These are phyloP conservation scores for Hibiscus trionum DNA, from an alignment of 345 rosid species.

Conservation along the genomic window DNA sequence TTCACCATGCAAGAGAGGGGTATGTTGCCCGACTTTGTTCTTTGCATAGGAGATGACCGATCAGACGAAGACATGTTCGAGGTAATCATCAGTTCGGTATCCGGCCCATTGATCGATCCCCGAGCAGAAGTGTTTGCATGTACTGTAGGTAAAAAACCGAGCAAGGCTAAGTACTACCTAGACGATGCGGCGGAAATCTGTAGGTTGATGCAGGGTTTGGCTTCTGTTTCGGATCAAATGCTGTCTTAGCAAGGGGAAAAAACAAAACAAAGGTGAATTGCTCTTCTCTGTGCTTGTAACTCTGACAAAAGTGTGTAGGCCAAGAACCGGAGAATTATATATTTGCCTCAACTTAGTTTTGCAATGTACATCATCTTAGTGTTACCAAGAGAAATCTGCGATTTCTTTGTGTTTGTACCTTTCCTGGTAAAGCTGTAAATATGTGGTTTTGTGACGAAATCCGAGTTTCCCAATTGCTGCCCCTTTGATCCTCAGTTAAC, in stretches of 20 bases:
- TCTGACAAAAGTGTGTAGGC: background rate
- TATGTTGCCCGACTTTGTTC: constrained; percentile 56
- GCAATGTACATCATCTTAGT: constrained; percentile 15
- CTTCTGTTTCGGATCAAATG: constrained; percentile 51
- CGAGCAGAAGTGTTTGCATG: constrained; percentile 81
- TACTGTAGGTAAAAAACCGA: constrained; percentile 71
- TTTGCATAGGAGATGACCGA: constrained; percentile 83
- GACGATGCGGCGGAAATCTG: constrained; percentile 74
- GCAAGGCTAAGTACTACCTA: constrained; percentile 82
- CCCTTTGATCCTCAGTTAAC: background rate
- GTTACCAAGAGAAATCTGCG: background rate
- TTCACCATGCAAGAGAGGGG: constrained; percentile 59
- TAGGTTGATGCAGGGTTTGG: constrained; percentile 80
- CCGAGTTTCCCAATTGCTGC: background rate
- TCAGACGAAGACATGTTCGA: constrained; percentile 94
- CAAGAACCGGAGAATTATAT: background rate
- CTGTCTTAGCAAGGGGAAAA: background rate
- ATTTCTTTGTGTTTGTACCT: background rate
- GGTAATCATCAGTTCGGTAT: constrained; percentile 56
- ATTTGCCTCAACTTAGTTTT: constrained; percentile 1
- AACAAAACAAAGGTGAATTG: background rate
- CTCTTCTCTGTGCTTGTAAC: background rate
- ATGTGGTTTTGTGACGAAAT: constrained; percentile 7
- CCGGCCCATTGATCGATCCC: constrained; percentile 47
- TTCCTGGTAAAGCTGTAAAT: constrained; percentile 22